Percentiles rank a stretch among this genome's conserved stretches.
These are phyloP conservation scores for Colletotrichum graminicola DNA, from an alignment of 2,329 filamentous ascomycete species.

Conservation along the genomic window DNA sequence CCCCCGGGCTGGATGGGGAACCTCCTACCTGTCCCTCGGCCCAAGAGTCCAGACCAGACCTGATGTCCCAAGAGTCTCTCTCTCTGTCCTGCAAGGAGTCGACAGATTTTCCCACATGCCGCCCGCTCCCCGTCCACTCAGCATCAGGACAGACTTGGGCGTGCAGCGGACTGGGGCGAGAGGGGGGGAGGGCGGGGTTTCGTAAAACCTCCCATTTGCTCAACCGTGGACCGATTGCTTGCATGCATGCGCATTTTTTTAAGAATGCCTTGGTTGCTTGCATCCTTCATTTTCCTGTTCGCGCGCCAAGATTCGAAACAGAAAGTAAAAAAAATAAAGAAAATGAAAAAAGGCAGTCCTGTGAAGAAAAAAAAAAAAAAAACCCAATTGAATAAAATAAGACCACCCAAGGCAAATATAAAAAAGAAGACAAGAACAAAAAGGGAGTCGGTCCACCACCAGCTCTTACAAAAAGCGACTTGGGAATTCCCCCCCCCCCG, in stretches of 20 bases:
- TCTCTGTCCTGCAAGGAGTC: background rate
- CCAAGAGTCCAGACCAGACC: background rate
- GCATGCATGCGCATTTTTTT: constrained; percentile 3
- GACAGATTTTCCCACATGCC: constrained; percentile 29
- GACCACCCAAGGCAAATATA: no score
- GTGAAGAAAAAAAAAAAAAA: background rate
- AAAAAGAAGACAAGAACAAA: background rate
- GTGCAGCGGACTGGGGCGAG: background rate
- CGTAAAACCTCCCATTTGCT: constrained; percentile 19
- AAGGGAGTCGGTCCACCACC: background rate
- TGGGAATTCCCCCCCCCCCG: no score
- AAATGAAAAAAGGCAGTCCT: background rate
- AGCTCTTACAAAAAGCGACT: background rate
- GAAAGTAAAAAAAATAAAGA: background rate
- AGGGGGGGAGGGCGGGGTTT: no score
- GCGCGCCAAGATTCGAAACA: background rate
- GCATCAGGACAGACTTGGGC: background rate
- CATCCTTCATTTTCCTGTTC: background rate
- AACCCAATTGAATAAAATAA: background rate
- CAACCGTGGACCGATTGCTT: constrained; percentile 18
- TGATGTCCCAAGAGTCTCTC: background rate
- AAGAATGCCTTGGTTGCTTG: background rate
- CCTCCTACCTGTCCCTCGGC: no score
- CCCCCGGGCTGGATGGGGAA: background rate
- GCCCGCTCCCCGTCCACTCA: constrained; percentile 35